Conservation (phyloP, 139 green algal species). For the Coelastrella sp. region DNA sequence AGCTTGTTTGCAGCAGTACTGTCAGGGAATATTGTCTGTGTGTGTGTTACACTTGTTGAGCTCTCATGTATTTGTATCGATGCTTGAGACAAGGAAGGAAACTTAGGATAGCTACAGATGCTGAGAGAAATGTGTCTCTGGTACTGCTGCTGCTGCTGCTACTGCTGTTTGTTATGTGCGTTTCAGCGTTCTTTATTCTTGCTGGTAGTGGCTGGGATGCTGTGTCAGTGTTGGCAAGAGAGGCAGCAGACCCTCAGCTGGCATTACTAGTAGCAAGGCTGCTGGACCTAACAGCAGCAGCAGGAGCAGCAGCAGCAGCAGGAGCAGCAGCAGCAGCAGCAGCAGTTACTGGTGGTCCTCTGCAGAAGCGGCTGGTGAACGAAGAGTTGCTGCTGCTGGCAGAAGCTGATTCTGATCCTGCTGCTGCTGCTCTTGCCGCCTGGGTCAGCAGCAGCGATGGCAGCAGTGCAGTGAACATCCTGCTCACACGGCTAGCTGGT, state of each 20-base stretch:
- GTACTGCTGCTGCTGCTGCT: too few relatives aligned
- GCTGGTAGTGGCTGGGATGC: constrained; percentile 66
- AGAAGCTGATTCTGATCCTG: constrained; percentile 46
- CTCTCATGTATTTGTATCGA: too few relatives aligned
- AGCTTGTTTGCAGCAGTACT: not conserved
- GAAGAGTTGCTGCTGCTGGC: constrained; percentile 36
- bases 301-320: not conserved
- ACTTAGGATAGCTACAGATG: too few relatives aligned
- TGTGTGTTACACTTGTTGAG: not conserved
- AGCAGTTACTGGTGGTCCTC: not conserved
- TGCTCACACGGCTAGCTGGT: constrained; percentile 6
- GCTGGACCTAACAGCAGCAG: constrained; percentile 52
- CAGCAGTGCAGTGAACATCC: not conserved
- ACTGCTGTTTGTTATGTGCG: not conserved
- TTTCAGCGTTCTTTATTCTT: constrained; percentile 90
- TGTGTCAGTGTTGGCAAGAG: constrained; percentile 71
- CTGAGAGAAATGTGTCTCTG: too few relatives aligned
- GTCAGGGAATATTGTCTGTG: too few relatives aligned
- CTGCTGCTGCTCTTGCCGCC: constrained; percentile 7
- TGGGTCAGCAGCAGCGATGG: constrained; percentile 11
- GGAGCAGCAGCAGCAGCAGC: not conserved
- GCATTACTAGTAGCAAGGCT: constrained; percentile 76
- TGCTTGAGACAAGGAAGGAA: too few relatives aligned
- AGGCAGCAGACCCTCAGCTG: constrained; percentile 84
- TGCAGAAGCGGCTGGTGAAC: constrained; percentile 42